Evolutionary conservation across 371 early-diverging fungal species (phyloP).

Genomic region (Batkoa obscura): DNA sequence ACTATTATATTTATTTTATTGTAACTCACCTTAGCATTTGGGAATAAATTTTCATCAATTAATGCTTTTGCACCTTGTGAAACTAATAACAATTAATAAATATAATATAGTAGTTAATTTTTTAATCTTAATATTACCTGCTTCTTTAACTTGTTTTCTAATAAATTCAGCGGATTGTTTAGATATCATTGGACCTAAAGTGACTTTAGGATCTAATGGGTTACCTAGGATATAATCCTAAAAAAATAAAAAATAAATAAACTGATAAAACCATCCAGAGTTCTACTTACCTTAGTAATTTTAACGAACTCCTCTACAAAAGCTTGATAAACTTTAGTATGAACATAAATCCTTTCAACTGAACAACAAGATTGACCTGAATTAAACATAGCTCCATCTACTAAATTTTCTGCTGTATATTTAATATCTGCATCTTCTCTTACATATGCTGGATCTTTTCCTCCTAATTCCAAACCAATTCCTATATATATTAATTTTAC

Average conservation of each 20-base stretch:
- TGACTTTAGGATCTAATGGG: conserved; percentile 39
- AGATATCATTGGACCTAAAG: conserved; percentile 64
- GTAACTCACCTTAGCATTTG: conserved; percentile 30
- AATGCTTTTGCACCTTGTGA: conserved; percentile 42
- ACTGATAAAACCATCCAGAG: background rate
- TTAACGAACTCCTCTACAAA: conserved; percentile 46
- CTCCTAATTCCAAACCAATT: conserved; percentile 65
- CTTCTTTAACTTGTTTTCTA: conserved; percentile 45
- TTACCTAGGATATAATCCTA: conserved; percentile 37
- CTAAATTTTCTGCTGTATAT: conserved; percentile 47
- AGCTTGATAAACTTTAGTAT: conserved; percentile 43
- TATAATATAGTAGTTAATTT: background rate
- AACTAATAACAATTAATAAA: conserved; percentile 11
- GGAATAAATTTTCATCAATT: conserved; percentile 34
- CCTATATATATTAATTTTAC: conserved; percentile 12
- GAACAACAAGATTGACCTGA: conserved; percentile 72
- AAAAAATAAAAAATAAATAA: background rate
- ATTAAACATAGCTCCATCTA: conserved; percentile 73
- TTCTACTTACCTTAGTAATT: conserved; percentile 27
- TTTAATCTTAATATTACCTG: conserved; percentile 17
- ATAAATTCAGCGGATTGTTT: conserved; percentile 43
- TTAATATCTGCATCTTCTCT: conserved; percentile 48
- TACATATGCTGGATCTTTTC: conserved; percentile 75
- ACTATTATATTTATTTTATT: background rate
- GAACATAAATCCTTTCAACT: conserved; percentile 70